A percentile compares a stretch with the other conserved stretches of the same genome.
These are phyloP conservation scores for Fusarium tanahbumbuense DNA, from an alignment of 2,329 filamentous ascomycete genomes.

Conservation along the genomic window DNA sequence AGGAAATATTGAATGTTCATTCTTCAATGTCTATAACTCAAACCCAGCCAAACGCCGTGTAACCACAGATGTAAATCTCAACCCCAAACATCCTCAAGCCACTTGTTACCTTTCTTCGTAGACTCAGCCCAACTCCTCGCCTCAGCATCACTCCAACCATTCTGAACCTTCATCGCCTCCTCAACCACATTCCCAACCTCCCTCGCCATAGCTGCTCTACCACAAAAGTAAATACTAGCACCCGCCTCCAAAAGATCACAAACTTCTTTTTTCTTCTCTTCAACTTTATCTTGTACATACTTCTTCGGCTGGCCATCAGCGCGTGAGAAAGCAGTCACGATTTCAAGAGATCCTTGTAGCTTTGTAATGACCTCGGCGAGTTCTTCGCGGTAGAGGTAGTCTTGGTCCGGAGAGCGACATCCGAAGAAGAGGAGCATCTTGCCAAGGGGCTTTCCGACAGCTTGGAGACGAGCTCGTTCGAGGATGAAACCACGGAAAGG, in stretches of 20 bases:
- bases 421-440: constrained; percentile 65
- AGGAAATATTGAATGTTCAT: background rate
- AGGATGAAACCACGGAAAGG: constrained; percentile 51
- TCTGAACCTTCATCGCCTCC: constrained; percentile 49
- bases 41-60: background rate
- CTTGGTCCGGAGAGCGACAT: constrained; percentile 63
- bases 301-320: constrained; percentile 32
- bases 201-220: constrained; percentile 56
- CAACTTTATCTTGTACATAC: constrained; percentile 55
- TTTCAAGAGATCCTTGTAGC: constrained; percentile 28
- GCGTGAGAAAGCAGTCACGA: constrained; percentile 38
- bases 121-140: constrained; percentile 59
- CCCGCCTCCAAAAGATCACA: constrained; percentile 49
- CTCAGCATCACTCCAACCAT: constrained; percentile 54
- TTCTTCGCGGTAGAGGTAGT: constrained; percentile 66
- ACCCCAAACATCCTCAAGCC: constrained; percentile 66
- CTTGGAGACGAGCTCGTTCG: constrained; percentile 39
- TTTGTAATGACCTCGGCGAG: constrained; percentile 34
- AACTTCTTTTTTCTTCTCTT: constrained; percentile 47
- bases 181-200: constrained; percentile 56
- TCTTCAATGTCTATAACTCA: background rate
- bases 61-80: constrained; percentile 26
- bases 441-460: constrained; percentile 38
- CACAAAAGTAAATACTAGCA: constrained; percentile 57
- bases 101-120: constrained; percentile 62